Evolutionary conservation across 495 filamentous ascomycete species (phyloP), one percentile per base, ranked within the genome.

Genomic region (Acidomyces sp.): DNA sequence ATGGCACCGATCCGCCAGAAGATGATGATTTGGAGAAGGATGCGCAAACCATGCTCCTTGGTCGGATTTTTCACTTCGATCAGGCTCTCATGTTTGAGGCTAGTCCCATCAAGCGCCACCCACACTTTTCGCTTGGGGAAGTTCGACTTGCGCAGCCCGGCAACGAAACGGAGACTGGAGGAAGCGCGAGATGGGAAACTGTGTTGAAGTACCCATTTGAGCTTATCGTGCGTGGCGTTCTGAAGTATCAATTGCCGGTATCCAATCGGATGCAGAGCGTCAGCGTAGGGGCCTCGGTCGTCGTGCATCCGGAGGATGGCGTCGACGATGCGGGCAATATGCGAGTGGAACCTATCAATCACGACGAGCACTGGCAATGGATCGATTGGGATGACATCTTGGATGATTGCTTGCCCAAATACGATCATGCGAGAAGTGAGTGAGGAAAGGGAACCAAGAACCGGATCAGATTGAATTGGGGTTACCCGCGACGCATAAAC

Each of bases 191-290:
- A 38, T 97, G 90, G 90, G 86, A 95, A 57, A 71, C 74, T 31
- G 85, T 96, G 20, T 62, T 96, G 20, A 69, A 87, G 51, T 78
- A 95, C 61, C 81, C 86, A 23, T 97, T 96, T 46, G 82, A 92
- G 41, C 65, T 97, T 37, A 85, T 94, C 43, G 75, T 96, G 21
- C 75, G 86, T 37, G 90, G 90, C 26, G 78, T 87, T 5, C 61
- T 97, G 52, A 83, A 82, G 56, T 97, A 97, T 54, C 77, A 80
- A 21, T 66, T 95, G 15, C 90, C 90, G 9, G 66, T 97, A 37
- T 87, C 72, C 52, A 77, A 77, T 24, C 72, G 71, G 27, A 65
- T 75, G 34, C 66, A 76, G 46, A 69, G 67, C 0, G 66, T 64
- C 4, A 63, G 65, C 10, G 64, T 78, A 40, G 69, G 65, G 36